These are phyloP conservation scores for Polytrichum commune DNA, from an alignment of 225 moss, liverwort and hornwort species.

Conservation along the genomic window DNA sequence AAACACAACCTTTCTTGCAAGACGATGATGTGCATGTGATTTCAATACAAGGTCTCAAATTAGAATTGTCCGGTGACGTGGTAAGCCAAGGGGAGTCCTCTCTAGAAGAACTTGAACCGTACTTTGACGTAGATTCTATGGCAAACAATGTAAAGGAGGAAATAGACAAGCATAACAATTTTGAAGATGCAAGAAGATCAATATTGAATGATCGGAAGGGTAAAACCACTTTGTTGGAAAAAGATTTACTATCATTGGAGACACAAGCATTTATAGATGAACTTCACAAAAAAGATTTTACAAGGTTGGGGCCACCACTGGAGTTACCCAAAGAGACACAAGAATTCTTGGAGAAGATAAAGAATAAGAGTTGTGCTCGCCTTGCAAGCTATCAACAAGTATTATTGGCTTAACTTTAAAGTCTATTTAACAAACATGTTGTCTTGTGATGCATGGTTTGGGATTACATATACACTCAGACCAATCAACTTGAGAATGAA, in stretches of 20 bases:
- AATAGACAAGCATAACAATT: not conserved
- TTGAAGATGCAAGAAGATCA: not conserved
- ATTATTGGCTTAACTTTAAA: too few species aligned
- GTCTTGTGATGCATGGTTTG: too few species aligned
- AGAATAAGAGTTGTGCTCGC: not conserved
- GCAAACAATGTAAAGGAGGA: not conserved
- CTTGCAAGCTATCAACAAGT: slow-evolving; percentile 22
- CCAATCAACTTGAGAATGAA: too few species aligned
- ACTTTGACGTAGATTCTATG: not conserved
- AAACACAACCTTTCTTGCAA: slow-evolving; percentile 25
- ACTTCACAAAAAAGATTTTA: not conserved
- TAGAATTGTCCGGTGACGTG: slow-evolving; percentile 6
- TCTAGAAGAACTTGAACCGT: not conserved
- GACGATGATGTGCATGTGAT: slow-evolving; percentile 7
- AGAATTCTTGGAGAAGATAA: slow-evolving; percentile 16
- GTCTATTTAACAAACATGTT: too few species aligned
- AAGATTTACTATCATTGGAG: not conserved
- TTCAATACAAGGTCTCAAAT: slow-evolving; percentile 4
- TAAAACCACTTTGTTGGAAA: not conserved
- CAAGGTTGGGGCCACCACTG: not conserved
- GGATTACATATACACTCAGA: too few species aligned
- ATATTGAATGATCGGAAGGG: not conserved
- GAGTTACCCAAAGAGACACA: slow-evolving; percentile 12
- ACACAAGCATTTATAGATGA: not conserved
- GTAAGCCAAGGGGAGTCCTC: slow-evolving; percentile 3